Base-by-base conservation (phyloP, 1,284 basidiomycete genomes). In the Moesziomyces sp. region DNA sequence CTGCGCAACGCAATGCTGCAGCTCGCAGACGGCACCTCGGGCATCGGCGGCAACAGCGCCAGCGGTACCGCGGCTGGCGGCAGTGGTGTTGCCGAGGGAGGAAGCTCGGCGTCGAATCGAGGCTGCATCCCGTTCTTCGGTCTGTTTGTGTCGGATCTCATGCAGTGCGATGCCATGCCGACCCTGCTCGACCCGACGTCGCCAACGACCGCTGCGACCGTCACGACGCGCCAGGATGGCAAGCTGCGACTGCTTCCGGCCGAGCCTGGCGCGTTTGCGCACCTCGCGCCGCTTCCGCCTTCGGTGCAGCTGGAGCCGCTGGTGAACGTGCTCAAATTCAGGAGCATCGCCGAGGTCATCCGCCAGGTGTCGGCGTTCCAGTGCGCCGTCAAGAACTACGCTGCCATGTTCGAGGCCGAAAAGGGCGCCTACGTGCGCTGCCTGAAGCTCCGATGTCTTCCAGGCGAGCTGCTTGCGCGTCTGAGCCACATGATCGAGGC, bases 1-100 rank as follows among this genome's bases (percentile, higher is more conserved):
- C 89, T 84, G 48, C 75, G 83, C 10, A 73, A 75, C 11, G 77
- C 80, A 14, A 80, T 82, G 71, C 59, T 74, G 38, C 74, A 68
- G 44, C 55, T 78, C 14, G 50, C 64, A 19, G 76, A 80, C 11
- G 52, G 45, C 14, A 49, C 34, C 26, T 50, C 52, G 3, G 57
- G 61, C 6, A 51, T 73, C 23, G 45, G 57, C 21, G 30, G 55
- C 11, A 18, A n/a, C 9, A 51, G 28, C 13, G 57, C 42, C 9
- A 51, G 28, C 11, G 57, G 46, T 24, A 26, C 24, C 18, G 50
- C 11, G n/a, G 24, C 38, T 5, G 46, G 46, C 3, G 19, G 24
- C 46, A 2, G 35, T 35, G 19, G 43, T 42, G 6, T 13, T 11
- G 45, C 16, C n/a, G 54, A 55, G 13, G 49, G 49, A 5, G 16